Base-by-base conservation (phyloP, 192 early-diverging fungal species). In the Mortierella antarctica region DNA sequence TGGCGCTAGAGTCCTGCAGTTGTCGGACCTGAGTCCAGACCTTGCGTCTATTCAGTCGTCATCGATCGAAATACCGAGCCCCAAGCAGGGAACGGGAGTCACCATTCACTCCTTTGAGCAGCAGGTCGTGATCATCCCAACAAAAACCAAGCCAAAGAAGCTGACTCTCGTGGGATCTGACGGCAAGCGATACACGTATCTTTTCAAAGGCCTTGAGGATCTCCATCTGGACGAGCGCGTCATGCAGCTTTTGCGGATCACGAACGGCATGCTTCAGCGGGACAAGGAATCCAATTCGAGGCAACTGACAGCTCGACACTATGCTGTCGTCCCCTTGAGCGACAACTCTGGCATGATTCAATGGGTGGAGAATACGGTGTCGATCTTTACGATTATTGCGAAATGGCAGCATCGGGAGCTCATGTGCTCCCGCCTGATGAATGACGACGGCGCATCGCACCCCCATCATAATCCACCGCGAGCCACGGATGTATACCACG, bases 201-300 rank as follows among this genome's bases (percentile, higher is more conserved):
- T 99, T 4, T 89, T 99, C 41, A 99, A 99, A 73, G 97, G 97
- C 4, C 82, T 90, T 46, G 97, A 99, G 81, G 95, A 98, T 83
- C 72, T 97, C 58, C 95, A 96, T 74, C 75, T 97, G 50, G 97
- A 99, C 70, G 95, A 98, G 70, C 86, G 95, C 46, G 90, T 96
- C 8, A 96, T 97, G 89, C 96, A 97, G 75, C 69, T 94, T 5
- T 31, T 96, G 0, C 65, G 75, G 17, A 90, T 86, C 15, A 78
- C 86, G 31, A 95, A 96, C 58, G 65, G 75, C 0, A 71, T 96
- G 42, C 67, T 96, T 4, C 59, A 74, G 31, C 70, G 86, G 12
- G 91, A 95, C 70, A 87, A 87, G 45, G 53, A 84, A 4, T 59
- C 83, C 7, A 57, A 73, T 12, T 65, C 61, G 15, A 52, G 83